Evolutionary conservation across 2,329 filamentous ascomycete species (phyloP).

Genomic region (Penicillium paneum): DNA sequence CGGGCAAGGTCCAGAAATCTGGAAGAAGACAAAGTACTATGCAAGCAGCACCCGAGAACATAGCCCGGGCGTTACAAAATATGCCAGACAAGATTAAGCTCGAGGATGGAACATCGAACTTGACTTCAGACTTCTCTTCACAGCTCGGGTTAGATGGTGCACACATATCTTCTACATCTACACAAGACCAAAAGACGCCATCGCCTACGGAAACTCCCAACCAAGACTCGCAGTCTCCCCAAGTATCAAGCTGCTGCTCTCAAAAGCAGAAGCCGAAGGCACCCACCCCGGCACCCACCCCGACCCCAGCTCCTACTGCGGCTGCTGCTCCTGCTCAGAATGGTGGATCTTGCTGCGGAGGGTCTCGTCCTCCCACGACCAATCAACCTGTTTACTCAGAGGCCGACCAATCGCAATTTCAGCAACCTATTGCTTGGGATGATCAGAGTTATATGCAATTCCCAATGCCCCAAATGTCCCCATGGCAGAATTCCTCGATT

Average conservation of each 20-base stretch:
- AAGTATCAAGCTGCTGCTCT: constrained; percentile 27
- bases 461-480: constrained; percentile 14
- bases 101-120: constrained; percentile 15
- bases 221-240: background rate
- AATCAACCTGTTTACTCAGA: background rate
- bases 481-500: constrained; percentile 24
- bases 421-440: constrained; percentile 12
- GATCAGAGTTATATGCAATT: constrained; percentile 16
- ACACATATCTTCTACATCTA: background rate
- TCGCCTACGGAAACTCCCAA: background rate
- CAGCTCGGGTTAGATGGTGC: constrained; percentile 6
- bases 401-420: background rate
- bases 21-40: constrained; percentile 33
- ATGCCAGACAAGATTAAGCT: constrained; percentile 26
- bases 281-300: constrained; percentile 1
- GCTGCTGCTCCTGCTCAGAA: background rate
- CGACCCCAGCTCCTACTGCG: background rate
- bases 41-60: constrained; percentile 34
- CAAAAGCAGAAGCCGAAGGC: constrained; percentile 15
- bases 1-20: constrained; percentile 38
- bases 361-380: constrained; percentile 5
- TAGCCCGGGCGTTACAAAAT: constrained; percentile 33
- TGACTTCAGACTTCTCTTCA: constrained; percentile 11
- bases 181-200: background rate
- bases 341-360: constrained; percentile 31